Conservation (phyloP, 805 yeast species). For the Spathaspora hagerdaliae region DNA sequence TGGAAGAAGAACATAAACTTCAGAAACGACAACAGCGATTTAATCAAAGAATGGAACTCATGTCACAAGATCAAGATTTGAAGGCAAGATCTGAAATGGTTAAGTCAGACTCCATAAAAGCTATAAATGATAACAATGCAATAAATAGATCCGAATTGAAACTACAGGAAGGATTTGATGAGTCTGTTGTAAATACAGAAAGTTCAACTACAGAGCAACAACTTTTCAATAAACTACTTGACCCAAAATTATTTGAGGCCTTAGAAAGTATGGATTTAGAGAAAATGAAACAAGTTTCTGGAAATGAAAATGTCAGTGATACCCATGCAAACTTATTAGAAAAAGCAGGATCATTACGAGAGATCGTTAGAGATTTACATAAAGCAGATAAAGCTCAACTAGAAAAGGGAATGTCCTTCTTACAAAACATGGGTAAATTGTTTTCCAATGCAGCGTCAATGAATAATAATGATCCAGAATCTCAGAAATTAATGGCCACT, state of each 20-base stretch:
- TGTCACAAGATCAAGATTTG: slow-evolving; percentile 6
- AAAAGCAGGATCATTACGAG: slow-evolving; percentile 22
- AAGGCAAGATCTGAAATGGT: slow-evolving; percentile 1
- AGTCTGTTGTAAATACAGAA: not conserved
- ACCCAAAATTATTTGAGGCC: slow-evolving; percentile 25
- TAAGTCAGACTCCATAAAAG: slow-evolving; percentile 13
- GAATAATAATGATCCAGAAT: slow-evolving; percentile 5
- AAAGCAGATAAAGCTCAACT: slow-evolving; percentile 22
- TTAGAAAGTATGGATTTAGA: slow-evolving; percentile 23
- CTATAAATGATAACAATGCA: slow-evolving; percentile 17
- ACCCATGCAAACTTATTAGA: slow-evolving; percentile 18
- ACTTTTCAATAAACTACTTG: slow-evolving; percentile 19
- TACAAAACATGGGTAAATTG: slow-evolving; percentile 20
- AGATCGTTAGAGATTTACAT: slow-evolving; percentile 21
- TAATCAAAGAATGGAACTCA: slow-evolving; percentile 6
- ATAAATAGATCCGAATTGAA: not conserved
- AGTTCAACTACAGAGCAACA: slow-evolving; percentile 10
- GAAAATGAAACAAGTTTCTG: slow-evolving; percentile 15
- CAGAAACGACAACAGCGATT: slow-evolving; percentile 22
- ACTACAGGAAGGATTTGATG: slow-evolving; percentile 1
- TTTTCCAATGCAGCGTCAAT: slow-evolving; percentile 9
- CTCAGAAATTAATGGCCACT: slow-evolving; percentile 3
- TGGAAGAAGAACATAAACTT: slow-evolving; percentile 29
- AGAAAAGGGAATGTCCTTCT: slow-evolving; percentile 20
- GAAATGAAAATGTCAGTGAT: slow-evolving; percentile 2